Evolutionary conservation across 805 yeast species (phyloP).

Genomic region (Yamadazyma olivae): DNA sequence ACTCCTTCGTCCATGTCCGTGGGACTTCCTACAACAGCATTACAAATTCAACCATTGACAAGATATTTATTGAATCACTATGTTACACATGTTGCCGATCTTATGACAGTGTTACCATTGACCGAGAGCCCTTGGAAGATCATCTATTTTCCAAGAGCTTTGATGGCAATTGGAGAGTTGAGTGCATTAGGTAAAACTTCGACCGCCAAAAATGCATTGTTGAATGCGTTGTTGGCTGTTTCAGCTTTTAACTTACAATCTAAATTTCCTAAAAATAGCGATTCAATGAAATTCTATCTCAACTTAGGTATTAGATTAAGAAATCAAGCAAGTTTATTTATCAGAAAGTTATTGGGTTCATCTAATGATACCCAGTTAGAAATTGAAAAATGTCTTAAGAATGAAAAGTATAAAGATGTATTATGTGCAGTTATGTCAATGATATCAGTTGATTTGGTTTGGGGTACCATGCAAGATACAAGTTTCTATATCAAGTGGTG

Average conservation of each 20-base stretch:
- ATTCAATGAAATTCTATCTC: slow-evolving; percentile 63
- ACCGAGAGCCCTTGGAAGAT: slow-evolving; percentile 86
- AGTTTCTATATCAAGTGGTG: slow-evolving; percentile 72
- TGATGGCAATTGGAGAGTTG: slow-evolving; percentile 78
- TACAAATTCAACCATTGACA: slow-evolving; percentile 66
- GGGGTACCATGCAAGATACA: slow-evolving; percentile 90
- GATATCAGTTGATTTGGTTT: slow-evolving; percentile 84
- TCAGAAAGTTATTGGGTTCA: slow-evolving; percentile 50
- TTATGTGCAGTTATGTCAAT: slow-evolving; percentile 78
- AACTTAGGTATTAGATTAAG: slow-evolving; percentile 72
- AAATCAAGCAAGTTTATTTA: slow-evolving; percentile 68
- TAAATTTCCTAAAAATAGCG: slow-evolving; percentile 64
- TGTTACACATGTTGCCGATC: slow-evolving; percentile 71
- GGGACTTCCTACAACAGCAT: slow-evolving; percentile 56
- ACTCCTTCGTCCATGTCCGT: slow-evolving; percentile 21
- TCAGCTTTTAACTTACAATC: slow-evolving; percentile 78
- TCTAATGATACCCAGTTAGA: slow-evolving; percentile 28
- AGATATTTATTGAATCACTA: slow-evolving; percentile 71
- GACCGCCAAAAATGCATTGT: slow-evolving; percentile 69
- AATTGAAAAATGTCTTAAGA: slow-evolving; percentile 46
- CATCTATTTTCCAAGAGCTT: slow-evolving; percentile 80
- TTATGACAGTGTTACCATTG: slow-evolving; percentile 68
- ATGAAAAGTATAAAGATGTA: slow-evolving; percentile 76
- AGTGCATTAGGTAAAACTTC: slow-evolving; percentile 72
- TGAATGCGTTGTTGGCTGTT: slow-evolving; percentile 78